Percentiles rank a stretch among this genome's conserved stretches.
Conservation (phyloP, 108 stramenopile species). For the Skeletonema grethae region DNA sequence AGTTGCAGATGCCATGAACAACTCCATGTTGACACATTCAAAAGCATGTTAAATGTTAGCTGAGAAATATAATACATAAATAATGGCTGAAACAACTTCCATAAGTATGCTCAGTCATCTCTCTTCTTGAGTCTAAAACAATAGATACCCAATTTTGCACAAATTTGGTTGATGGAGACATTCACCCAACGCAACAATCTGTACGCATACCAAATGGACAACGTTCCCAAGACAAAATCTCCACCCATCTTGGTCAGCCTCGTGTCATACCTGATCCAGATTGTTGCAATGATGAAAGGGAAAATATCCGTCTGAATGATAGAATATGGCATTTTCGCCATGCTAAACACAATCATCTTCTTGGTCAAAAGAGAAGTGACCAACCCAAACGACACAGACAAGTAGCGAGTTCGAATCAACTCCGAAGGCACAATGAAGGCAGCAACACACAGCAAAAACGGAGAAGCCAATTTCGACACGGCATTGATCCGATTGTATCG, state of each 20-base stretch:
- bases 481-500: constrained; percentile 39
- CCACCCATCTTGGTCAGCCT: constrained; percentile 40
- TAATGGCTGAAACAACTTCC: background rate
- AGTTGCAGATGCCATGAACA: constrained; percentile 33
- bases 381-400: constrained; percentile 60
- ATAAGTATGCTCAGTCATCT: constrained; percentile 12
- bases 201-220: constrained; percentile 59
- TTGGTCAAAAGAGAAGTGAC: constrained; percentile 74
- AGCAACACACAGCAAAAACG: constrained; percentile 41
- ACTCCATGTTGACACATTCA: background rate
- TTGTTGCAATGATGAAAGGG: constrained; percentile 49
- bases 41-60: background rate
- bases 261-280: constrained; percentile 49
- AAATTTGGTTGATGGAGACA: constrained; percentile 66
- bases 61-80: background rate
- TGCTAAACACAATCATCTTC: constrained; percentile 85
- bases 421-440: constrained; percentile 43
- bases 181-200: constrained; percentile 61
- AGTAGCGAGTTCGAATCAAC: constrained; percentile 41
- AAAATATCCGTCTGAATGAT: constrained; percentile 67
- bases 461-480: constrained; percentile 62
- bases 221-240: constrained; percentile 35
- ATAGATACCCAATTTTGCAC: constrained; percentile 60
- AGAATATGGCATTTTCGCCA: constrained; percentile 83
- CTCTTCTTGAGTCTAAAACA: constrained; percentile 70